phyloP scores from a whole-genome alignment of 768 basidiomycete genomes.

The Hemileccinum rubropunctum region DNA sequence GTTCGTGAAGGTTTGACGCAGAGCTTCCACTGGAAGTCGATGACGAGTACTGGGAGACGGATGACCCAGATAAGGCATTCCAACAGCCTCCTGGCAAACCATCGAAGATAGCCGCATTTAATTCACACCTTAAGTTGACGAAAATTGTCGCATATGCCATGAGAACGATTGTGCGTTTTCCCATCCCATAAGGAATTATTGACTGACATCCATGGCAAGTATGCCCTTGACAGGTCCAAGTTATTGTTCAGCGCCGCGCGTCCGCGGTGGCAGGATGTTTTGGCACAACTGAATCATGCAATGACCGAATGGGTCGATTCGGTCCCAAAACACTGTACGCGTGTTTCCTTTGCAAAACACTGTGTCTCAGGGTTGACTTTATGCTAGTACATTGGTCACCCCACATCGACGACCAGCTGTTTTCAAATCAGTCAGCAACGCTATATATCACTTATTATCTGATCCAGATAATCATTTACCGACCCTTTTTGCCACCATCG shows the following conservation, averaged over 20 bases:
- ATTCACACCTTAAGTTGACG: constrained; percentile 59
- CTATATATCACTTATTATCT: constrained; percentile 60
- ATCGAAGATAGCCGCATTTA: constrained; percentile 58
- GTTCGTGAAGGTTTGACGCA: constrained; percentile 66
- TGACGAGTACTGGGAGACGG: constrained; percentile 71
- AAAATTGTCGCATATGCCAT: constrained; percentile 68
- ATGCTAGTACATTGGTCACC: constrained; percentile 58
- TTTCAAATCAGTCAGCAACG: constrained; percentile 56
- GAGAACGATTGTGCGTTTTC: constrained; percentile 58
- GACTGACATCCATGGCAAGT: constrained; percentile 35
- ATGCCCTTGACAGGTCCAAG: constrained; percentile 68
- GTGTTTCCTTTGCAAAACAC: not conserved
- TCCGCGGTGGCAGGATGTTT: constrained; percentile 54
- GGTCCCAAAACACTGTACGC: constrained; percentile 65
- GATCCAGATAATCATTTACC: constrained; percentile 63
- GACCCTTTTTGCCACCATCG: constrained; percentile 58
- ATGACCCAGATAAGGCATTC: constrained; percentile 50
- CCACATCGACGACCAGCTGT: constrained; percentile 42
- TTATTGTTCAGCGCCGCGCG: constrained; percentile 50
- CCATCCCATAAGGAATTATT: not conserved
- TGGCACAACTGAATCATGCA: constrained; percentile 65
- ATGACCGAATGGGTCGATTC: constrained; percentile 71
- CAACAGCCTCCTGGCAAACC: constrained; percentile 65
- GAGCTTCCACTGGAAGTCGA: constrained; percentile 83
- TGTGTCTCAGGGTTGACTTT: not conserved